phyloP scores from a whole-genome alignment of 1,284 basidiomycete species.

The Rhizoctonia solani region DNA sequence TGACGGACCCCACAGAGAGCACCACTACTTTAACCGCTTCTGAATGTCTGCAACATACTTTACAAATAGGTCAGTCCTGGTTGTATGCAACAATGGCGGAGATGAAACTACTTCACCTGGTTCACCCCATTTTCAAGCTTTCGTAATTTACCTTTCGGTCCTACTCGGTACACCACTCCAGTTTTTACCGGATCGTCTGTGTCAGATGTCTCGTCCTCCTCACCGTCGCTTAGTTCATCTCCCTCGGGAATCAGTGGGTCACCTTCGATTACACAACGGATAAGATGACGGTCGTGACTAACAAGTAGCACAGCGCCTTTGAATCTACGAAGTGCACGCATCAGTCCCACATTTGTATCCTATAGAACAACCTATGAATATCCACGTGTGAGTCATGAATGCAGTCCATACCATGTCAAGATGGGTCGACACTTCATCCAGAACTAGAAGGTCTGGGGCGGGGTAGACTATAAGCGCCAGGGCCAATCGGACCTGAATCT shows the following conservation, averaged over 20 bases:
- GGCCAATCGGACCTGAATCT: constrained; percentile 50
- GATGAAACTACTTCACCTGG: no score
- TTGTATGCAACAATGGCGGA: no score
- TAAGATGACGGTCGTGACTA: constrained; percentile 64
- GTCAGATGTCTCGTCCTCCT: constrained; percentile 41
- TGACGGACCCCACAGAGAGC: no score
- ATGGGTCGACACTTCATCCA: constrained; percentile 74
- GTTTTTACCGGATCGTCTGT: constrained; percentile 41
- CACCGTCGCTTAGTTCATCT: constrained; percentile 38
- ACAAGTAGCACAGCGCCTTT: constrained; percentile 65
- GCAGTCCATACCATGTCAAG: constrained; percentile 54
- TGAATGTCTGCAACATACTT: no score
- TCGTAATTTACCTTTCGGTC: constrained; percentile 49
- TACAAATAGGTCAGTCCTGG: no score
- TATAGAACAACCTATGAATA: background rate
- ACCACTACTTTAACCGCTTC: no score
- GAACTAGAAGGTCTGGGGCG: constrained; percentile 58
- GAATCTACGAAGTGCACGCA: constrained; percentile 58
- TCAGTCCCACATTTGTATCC: constrained; percentile 64
- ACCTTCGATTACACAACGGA: constrained; percentile 49
- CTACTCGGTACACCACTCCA: constrained; percentile 53
- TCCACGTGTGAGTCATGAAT: no score
- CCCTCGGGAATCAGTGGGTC: constrained; percentile 41
- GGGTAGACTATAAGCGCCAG: constrained; percentile 55
- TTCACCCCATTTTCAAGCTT: constrained; percentile 51